These are phyloP conservation scores for Cerrena zonata DNA, from an alignment of 1,284 basidiomycete genomes.

Conservation along the genomic window DNA sequence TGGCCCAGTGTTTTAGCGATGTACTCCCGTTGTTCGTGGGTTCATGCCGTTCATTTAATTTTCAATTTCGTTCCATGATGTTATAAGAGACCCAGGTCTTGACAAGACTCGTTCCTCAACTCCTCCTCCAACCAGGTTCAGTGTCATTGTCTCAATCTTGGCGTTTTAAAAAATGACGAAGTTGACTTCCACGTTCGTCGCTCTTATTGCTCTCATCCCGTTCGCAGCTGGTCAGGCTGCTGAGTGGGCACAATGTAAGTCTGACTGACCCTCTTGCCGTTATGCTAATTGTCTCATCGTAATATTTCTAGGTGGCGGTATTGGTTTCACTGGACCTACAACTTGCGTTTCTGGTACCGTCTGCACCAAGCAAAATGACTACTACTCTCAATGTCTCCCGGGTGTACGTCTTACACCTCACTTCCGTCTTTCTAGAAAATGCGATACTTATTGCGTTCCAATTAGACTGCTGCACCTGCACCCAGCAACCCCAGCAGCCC, in stretches of 20 bases:
- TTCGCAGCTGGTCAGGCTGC: constrained; percentile 26
- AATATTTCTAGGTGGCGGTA: constrained; percentile 25
- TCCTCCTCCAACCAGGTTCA: too few relatives aligned
- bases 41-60: background rate
- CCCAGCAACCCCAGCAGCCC: background rate
- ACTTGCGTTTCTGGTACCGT: constrained; percentile 29
- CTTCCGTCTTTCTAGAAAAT: background rate
- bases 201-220: constrained; percentile 25
- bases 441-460: background rate
- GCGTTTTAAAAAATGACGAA: constrained; percentile 18
- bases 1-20: constrained; percentile 2
- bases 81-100: background rate
- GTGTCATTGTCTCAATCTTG: too few relatives aligned
- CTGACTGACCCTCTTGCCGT: background rate
- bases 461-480: background rate
- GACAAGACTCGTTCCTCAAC: too few relatives aligned
- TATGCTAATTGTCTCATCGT: background rate
- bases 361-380: constrained; percentile 23
- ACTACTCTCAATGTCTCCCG: constrained; percentile 33
- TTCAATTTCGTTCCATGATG: background rate
- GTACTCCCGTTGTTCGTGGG: background rate
- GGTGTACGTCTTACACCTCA: constrained; percentile 11
- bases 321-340: constrained; percentile 32
- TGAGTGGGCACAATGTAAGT: constrained; percentile 33
- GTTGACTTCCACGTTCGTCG: constrained; percentile 24